Evolutionary conservation across 306 rosid genomes (phyloP), one percentile per base, ranked within the genome.

Genomic region (Acmispon strigosus): DNA sequence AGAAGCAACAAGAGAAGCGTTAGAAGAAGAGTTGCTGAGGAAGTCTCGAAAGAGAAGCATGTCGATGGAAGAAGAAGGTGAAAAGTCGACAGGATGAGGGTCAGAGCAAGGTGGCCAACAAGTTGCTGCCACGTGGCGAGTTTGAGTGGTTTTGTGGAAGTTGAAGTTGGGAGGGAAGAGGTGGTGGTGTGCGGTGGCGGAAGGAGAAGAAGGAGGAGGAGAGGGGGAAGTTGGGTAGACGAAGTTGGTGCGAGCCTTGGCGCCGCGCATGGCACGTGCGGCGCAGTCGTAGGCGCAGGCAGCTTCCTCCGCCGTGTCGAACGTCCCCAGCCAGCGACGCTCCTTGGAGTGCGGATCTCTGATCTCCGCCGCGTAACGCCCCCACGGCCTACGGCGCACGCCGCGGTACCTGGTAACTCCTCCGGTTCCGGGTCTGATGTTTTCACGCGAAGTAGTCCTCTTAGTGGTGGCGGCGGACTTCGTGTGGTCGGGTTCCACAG

Each of bases 241-340:
- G 41, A 94, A 91, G 53, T 94, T 94, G 2, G 99, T 94, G 4
- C 97, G 84, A 18, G 99, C 99, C 37, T 91, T 94, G 18, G 80
- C 63, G 2, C 99, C 99, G 0, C 97, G 95, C 97, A 94, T 86
- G 69, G 96, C 88, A 50, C 99, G 81, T 6, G 99, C 99, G 9
- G 99, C 99, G 66, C 83, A 84, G 86, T 94, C 99, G 59, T 94
- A 94, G 6, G 99, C 97, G 13, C 91, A 90, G 5, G 99, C 99
- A 0, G 99, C 99, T 73, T 94, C 96, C 81, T 94, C 99, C 0
- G 97, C 99, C 1, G 99, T 94, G 81, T 94, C 99, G 13, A 94
- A 94, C 6, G 99, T 94, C 0, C 99, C 99, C 0, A 94, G 89
- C 99, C 99, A 94, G 2, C 99, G 87, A 3, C 99, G 80, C 7